Conservation (phyloP, 2,329 filamentous ascomycete genomes). For the Hirsutella minnesotensis region DNA sequence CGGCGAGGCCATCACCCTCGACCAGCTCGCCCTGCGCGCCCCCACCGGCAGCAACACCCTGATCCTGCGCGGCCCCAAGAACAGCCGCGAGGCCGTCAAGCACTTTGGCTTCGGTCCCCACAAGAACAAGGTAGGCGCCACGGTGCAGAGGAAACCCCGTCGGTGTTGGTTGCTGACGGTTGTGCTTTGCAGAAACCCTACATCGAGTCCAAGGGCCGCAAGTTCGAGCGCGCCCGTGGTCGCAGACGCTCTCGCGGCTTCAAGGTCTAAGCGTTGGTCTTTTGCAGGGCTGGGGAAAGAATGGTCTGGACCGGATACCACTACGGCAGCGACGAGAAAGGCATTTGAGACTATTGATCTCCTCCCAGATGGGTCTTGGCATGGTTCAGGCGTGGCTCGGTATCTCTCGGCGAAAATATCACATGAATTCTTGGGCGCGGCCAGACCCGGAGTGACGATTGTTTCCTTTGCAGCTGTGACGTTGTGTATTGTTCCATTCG, state of each 20-base stretch:
- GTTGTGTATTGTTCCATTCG: too few species aligned
- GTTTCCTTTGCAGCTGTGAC: background rate
- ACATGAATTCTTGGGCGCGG: conserved; percentile 15
- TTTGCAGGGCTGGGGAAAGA: conserved; percentile 7
- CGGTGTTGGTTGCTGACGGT: background rate
- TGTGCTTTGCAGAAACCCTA: conserved; percentile 81
- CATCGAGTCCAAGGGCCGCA: conserved; percentile 96
- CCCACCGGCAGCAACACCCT: conserved; percentile 96
- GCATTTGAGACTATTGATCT: conserved; percentile 16
- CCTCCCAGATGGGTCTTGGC: conserved; percentile 23
- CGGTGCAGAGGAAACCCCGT: background rate
- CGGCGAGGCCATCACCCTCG: conserved; percentile 89
- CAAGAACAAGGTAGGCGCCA: conserved; percentile 69
- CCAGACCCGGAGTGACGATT: background rate
- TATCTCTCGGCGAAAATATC: conserved; percentile 25
- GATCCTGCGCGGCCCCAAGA: conserved; percentile 96
- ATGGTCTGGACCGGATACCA: conserved; percentile 3
- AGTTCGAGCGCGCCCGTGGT: conserved; percentile 99
- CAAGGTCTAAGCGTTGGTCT: conserved; percentile 71
- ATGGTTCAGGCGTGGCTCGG: conserved; percentile 36
- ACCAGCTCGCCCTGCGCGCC: conserved; percentile 90
- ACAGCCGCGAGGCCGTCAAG: conserved; percentile 93
- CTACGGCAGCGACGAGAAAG: conserved; percentile 7
- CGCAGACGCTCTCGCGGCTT: conserved; percentile 97
- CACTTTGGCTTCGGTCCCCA: conserved; percentile 98